Percentiles rank a stretch among this genome's conserved stretches.
phyloP scores from a whole-genome alignment of 2,329 filamentous ascomycete genomes.

The Diaporthe amygdali region DNA sequence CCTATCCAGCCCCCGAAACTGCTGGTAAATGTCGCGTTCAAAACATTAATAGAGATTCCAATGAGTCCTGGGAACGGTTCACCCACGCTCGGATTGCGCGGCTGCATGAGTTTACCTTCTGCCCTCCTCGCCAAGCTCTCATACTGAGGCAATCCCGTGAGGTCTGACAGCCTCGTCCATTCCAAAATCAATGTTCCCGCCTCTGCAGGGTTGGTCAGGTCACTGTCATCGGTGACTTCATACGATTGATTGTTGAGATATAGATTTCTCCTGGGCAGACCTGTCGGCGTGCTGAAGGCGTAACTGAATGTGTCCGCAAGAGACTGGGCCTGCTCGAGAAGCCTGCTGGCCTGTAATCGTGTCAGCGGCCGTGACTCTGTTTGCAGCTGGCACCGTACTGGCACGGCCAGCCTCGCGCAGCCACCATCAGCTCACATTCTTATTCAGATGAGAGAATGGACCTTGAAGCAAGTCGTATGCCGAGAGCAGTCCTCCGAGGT shows the following conservation, averaged over 20 bases:
- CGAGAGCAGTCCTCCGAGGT: not conserved
- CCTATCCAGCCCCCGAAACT: constrained; percentile 11
- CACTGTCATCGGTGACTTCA: not conserved
- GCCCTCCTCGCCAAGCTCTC: not conserved
- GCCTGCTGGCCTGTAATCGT: not conserved
- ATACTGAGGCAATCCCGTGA: constrained; percentile 2
- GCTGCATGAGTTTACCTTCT: not conserved
- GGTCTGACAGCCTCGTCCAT: constrained; percentile 10
- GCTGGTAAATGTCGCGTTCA: not conserved
- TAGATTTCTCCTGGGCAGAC: not conserved
- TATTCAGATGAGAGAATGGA: not conserved
- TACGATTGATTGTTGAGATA: constrained; percentile 13
- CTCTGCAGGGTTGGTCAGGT: not conserved
- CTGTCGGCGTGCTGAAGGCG: constrained; percentile 2
- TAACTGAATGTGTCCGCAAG: constrained; percentile 15
- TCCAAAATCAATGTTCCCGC: constrained; percentile 1
- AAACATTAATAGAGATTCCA: not conserved
- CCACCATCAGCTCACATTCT: not conserved
- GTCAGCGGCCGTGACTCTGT: not conserved
- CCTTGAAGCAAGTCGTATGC: not conserved
- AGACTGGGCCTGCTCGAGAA: constrained; percentile 3
- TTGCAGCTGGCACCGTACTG: not conserved
- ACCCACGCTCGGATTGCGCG: not conserved
- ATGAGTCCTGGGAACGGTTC: constrained; percentile 1
- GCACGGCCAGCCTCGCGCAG: too few species aligned